phyloP scores from a whole-genome alignment of 2,329 filamentous ascomycete genomes.

The Aspergillus sojae region DNA sequence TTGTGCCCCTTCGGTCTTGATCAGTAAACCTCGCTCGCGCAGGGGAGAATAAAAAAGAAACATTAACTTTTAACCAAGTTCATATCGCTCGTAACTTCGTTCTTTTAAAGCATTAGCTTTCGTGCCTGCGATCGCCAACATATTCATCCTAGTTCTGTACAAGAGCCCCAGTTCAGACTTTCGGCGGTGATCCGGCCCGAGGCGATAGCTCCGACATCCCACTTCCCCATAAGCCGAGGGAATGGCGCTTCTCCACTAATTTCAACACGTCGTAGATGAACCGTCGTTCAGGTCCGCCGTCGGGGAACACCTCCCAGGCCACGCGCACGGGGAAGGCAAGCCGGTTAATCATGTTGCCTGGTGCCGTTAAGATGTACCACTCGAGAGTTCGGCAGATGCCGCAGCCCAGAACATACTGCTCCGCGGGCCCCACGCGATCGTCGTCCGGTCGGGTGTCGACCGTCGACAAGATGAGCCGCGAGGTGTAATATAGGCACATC shows the following conservation, averaged over 20 bases:
- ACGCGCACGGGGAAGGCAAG: constrained; percentile 41
- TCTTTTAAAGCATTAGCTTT: neutral
- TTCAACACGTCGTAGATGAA: constrained; percentile 38
- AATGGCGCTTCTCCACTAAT: constrained; percentile 38
- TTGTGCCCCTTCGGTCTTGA: neutral
- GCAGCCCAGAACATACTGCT: constrained; percentile 39
- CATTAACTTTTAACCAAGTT: neutral
- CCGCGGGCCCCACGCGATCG: constrained; percentile 30
- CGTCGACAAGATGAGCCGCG: constrained; percentile 37
- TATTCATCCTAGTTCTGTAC: neutral
- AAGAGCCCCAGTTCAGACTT: neutral
- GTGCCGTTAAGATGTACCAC: constrained; percentile 38
- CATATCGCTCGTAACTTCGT: neutral
- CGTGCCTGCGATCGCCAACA: neutral
- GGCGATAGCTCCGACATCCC: constrained; percentile 39
- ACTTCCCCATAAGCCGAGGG: constrained; percentile 39
- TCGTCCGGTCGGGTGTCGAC: constrained; percentile 35
- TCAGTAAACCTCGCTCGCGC: neutral
- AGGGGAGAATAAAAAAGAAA: neutral
- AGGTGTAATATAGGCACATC: constrained; percentile 39
- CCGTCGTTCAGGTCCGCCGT: constrained; percentile 32
- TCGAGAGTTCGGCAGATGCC: constrained; percentile 40
- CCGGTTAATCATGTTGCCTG: constrained; percentile 44
- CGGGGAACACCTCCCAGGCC: constrained; percentile 41
- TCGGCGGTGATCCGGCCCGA: constrained; percentile 28